Evolutionary conservation across 2,329 filamentous ascomycete genomes (phyloP).

Genomic region (Rachicladosporium sp.): DNA sequence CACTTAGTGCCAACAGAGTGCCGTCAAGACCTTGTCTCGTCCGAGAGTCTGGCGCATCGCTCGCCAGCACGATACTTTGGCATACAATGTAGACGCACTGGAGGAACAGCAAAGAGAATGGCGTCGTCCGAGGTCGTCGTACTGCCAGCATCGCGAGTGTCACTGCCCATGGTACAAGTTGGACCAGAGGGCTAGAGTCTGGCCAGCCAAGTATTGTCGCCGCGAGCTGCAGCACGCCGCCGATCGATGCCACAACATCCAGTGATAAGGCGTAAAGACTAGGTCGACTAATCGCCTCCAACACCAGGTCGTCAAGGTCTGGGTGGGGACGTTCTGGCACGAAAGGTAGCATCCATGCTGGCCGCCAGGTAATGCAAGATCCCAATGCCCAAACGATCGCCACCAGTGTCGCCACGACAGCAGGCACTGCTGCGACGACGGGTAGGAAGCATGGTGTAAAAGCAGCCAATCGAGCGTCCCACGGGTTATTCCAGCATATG

Average conservation of each 20-base stretch:
- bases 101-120: slow-evolving; percentile 15
- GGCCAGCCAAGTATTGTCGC: slow-evolving; percentile 4
- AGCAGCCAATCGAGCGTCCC: slow-evolving; percentile 25
- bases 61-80: slow-evolving; percentile 14
- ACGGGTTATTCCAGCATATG: slow-evolving; percentile 16
- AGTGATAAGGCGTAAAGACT: slow-evolving; percentile 10
- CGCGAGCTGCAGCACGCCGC: slow-evolving; percentile 11
- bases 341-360: slow-evolving; percentile 42
- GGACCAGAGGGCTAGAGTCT: slow-evolving; percentile 4
- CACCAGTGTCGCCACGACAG: slow-evolving; percentile 25
- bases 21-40: slow-evolving; percentile 21
- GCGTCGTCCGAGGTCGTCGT: slow-evolving; percentile 16
- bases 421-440: slow-evolving; percentile 26
- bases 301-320: slow-evolving; percentile 7
- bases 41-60: slow-evolving; percentile 6
- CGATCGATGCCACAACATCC: slow-evolving; percentile 8
- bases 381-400: slow-evolving; percentile 25
- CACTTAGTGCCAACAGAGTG: slow-evolving; percentile 25
- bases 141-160: slow-evolving; percentile 12
- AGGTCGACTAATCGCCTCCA: slow-evolving; percentile 22
- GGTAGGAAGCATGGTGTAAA: slow-evolving; percentile 31
- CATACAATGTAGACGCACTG: slow-evolving; percentile 11
- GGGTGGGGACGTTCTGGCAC: slow-evolving; percentile 29
- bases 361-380: slow-evolving; percentile 24
- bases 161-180: slow-evolving; percentile 15